Evolutionary conservation across 2,329 filamentous ascomycete genomes (phyloP).

Genomic region (Orbilia quercus): DNA sequence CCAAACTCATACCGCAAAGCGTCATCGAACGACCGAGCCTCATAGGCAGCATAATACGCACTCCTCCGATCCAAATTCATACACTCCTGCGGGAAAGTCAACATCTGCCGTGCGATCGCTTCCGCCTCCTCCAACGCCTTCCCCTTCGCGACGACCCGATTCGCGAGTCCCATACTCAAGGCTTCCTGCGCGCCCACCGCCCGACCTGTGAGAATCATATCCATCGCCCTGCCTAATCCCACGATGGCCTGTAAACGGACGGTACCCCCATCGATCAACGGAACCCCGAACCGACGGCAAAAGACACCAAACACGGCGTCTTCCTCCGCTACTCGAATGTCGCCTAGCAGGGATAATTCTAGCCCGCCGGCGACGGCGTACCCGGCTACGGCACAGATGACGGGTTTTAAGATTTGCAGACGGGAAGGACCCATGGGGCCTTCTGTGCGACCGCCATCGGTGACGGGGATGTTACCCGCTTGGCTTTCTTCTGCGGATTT

Average conservation of each 20-base stretch:
- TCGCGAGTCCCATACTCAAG: constrained; percentile 87
- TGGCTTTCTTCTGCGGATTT: constrained; percentile 68
- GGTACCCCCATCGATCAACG: constrained; percentile 68
- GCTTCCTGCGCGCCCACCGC: constrained; percentile 81
- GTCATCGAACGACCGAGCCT: constrained; percentile 67
- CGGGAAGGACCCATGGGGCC: constrained; percentile 69
- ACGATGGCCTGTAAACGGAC: constrained; percentile 68
- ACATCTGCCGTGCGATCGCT: constrained; percentile 65
- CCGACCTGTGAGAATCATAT: constrained; percentile 70
- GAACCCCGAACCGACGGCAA: constrained; percentile 68
- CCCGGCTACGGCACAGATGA: constrained; percentile 68
- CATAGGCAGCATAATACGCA: constrained; percentile 67
- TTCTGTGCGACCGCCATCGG: constrained; percentile 61
- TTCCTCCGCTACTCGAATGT: constrained; percentile 69
- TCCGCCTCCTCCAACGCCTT: constrained; percentile 67
- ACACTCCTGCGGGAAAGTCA: constrained; percentile 68
- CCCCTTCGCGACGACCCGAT: constrained; percentile 76
- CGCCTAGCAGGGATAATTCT: constrained; percentile 68
- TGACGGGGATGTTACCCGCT: constrained; percentile 77
- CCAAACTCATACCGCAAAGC: constrained; percentile 67
- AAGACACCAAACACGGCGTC: constrained; percentile 70
- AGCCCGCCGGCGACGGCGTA: constrained; percentile 69
- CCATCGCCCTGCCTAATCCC: constrained; percentile 68
- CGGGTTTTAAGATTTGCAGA: constrained; percentile 73
- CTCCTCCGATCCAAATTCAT: constrained; percentile 67